A percentile compares a stretch with the other conserved stretches of the same genome.
Evolutionary conservation across 768 basidiomycete species (phyloP).

Genomic region (Suillus fuscotomentosus): DNA sequence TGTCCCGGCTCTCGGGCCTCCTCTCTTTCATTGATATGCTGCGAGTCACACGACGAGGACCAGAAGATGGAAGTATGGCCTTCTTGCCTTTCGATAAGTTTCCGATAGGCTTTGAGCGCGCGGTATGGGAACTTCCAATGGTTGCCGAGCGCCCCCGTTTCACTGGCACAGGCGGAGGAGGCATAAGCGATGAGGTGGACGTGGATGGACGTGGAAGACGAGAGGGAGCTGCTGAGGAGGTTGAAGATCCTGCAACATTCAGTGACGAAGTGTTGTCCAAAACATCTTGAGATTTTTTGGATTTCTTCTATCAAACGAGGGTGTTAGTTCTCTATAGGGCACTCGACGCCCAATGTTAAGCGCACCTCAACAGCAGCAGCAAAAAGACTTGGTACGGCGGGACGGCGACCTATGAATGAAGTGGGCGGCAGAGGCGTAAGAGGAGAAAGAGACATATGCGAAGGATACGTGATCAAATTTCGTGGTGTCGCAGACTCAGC

Average conservation of each 20-base stretch:
- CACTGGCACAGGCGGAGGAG: conserved; percentile 3
- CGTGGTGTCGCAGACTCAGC: conserved; percentile 5
- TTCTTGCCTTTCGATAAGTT: conserved; percentile 9
- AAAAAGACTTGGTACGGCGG: conserved; percentile 13
- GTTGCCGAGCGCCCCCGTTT: background rate
- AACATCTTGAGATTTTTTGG: background rate
- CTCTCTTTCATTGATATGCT: conserved; percentile 28
- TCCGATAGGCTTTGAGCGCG: background rate
- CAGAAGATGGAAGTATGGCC: conserved; percentile 1
- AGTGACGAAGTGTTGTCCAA: background rate
- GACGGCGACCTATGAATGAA: conserved; percentile 25
- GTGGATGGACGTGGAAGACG: background rate
- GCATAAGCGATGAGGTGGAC: conserved; percentile 6
- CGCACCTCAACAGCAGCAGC: conserved; percentile 15
- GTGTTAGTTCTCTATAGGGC: conserved; percentile 1
- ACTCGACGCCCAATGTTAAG: background rate
- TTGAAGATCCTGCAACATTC: conserved; percentile 4
- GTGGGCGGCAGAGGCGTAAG: conserved; percentile 55
- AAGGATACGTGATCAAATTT: conserved; percentile 1
- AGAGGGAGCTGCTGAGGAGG: conserved; percentile 5
- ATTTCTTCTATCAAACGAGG: background rate
- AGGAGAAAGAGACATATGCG: conserved; percentile 35
- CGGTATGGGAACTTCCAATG: background rate
- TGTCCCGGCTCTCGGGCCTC: conserved; percentile 4
- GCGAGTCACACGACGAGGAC: conserved; percentile 24